Evolutionary conservation across 768 basidiomycete species (phyloP).

Genomic region (Thelephora ganbajun): DNA sequence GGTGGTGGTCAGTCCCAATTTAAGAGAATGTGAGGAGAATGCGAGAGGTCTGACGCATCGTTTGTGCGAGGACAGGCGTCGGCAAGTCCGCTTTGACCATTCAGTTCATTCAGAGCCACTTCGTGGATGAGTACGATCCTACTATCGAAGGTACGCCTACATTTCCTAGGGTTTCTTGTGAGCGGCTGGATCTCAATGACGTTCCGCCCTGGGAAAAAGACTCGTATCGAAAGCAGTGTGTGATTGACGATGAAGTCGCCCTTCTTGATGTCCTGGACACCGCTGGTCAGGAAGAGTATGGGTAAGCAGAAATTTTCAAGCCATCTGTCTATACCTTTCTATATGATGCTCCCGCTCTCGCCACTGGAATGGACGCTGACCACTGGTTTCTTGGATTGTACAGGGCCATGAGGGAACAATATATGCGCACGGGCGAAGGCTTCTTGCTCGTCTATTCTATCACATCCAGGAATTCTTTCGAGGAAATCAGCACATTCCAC

Average conservation of each 20-base stretch:
- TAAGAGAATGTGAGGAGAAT: background rate
- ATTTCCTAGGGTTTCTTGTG: background rate
- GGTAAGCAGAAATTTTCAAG: constrained; percentile 28
- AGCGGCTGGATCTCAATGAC: background rate
- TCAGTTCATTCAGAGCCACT: constrained; percentile 94
- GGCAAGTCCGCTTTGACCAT: constrained; percentile 93
- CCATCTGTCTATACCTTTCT: background rate
- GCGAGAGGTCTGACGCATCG: too few species aligned
- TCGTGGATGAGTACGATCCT: constrained; percentile 88
- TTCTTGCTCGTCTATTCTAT: constrained; percentile 97
- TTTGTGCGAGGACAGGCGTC: constrained; percentile 26
- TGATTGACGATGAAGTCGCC: constrained; percentile 98
- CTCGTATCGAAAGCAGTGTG: constrained; percentile 93
- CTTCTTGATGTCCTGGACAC: constrained; percentile 94
- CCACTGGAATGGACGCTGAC: background rate
- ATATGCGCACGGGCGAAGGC: constrained; percentile 97
- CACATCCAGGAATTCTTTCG: constrained; percentile 94
- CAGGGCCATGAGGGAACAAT: constrained; percentile 97
- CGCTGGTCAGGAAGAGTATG: constrained; percentile 97
- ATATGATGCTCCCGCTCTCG: background rate
- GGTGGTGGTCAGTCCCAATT: constrained; percentile 66
- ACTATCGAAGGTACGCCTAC: constrained; percentile 65
- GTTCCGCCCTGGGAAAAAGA: constrained; percentile 29
- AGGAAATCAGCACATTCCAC: constrained; percentile 93
- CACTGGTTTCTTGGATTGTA: background rate